Evolutionary conservation across 176 grass and related monocot genomes (phyloP), one percentile per base, ranked within the genome.

Genomic region (Saccharum officinarum): DNA sequence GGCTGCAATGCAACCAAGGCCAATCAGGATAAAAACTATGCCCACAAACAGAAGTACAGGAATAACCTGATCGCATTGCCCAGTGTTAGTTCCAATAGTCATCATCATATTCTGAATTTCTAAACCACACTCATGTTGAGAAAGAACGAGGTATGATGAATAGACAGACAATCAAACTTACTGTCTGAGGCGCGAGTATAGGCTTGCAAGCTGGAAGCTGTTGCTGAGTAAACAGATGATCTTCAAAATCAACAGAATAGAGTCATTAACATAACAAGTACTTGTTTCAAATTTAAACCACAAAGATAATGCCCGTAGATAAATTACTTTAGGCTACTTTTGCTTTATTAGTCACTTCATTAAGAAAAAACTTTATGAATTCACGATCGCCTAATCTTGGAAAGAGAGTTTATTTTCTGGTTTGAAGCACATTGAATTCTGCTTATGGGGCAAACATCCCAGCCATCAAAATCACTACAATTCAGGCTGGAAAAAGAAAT

Each of bases 181-280:
- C 87, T 10, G 15, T 79, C 47, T 66, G 36, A 22, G 81, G 81
- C 1, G 74, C 37, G 14, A 88, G 74, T 73, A 88, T 79, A 42
- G 87, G 81, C 75, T 88, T 88, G 34, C 87, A 88, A 25, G 87
- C 87, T 79, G 79, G 88, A 67, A 90, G 79, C 64, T 86, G 15
- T 45, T 90, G 88, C 84, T 90, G 88, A 38, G 84, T 90, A 68
- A 90, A 90, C n/a, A 45, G 67, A 47, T 67, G 67, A 67, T 86
- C 88, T 90, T 82, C 46, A 79, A 38, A 73, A 45, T 59, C 26
- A 83, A 82, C 28, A 79, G 59, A 86, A 39, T 31, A 64, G 0
- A 79, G 20, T 60, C 57, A 60, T 4, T 23, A 2, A 3, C 10
- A 4, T 15, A 41, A 55, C 82, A 59, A 86, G 26, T 37, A 78